A percentile compares a stretch with the other conserved stretches of the same genome.
These are phyloP conservation scores for Sclerotinia spermophila DNA, from an alignment of 2,329 filamentous ascomycete genomes.

Conservation along the genomic window DNA sequence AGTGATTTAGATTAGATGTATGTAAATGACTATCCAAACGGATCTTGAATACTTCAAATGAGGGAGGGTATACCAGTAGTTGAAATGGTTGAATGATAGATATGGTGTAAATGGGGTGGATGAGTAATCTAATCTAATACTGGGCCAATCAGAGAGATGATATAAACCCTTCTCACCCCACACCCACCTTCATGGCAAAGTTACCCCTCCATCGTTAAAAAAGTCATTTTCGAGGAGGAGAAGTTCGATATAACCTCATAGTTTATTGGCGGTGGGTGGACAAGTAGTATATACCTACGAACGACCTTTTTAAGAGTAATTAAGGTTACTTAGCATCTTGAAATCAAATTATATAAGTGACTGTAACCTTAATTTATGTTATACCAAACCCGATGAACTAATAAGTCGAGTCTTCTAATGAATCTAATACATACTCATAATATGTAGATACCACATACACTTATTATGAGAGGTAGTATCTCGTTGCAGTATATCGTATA, in stretches of 20 bases:
- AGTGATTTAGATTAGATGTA: no score
- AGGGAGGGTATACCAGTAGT: not conserved
- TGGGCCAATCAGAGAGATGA: not conserved
- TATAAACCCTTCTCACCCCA: not conserved
- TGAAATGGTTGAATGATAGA: not conserved
- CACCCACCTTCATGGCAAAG: not conserved
- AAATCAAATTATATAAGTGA: no score
- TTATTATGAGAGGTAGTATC: no score
- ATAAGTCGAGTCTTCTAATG: no score
- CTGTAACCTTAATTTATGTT: no score
- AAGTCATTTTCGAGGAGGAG: not conserved
- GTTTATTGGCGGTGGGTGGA: not conserved
- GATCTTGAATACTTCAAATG: not conserved
- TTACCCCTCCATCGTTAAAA: not conserved
- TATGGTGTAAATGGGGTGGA: not conserved
- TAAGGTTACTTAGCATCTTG: not conserved
- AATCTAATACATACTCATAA: no score
- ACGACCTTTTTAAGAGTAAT: not conserved
- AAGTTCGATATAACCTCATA: not conserved
- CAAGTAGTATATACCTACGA: not conserved
- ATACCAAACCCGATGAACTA: no score
- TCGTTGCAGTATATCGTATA: not conserved
- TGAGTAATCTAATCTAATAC: not conserved
- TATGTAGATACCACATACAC: no score
- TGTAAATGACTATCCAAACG: not conserved